Evolutionary conservation across 331 rosid genomes (phyloP), one percentile per base, ranked within the genome.

Genomic region (Quercus tomentella): DNA sequence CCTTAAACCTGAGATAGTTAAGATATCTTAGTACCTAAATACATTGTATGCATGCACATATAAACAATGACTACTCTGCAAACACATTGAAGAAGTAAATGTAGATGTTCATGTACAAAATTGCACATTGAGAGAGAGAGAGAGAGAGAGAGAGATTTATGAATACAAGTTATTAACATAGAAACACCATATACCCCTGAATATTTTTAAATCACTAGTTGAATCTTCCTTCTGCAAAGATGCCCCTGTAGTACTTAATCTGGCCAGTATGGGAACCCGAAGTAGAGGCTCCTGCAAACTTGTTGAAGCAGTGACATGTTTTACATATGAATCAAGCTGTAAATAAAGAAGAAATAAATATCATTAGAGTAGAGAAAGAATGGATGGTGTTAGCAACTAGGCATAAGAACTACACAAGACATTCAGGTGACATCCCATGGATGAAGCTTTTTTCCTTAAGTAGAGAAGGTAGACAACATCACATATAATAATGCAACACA

Each of bases 311-410:
- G 87, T 84, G 73, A 72, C 86, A 83, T 86, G 74, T 79, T 84
- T 89, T 77, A 82, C 70, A 80, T 77, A 86, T 30, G 92, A 89
- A 77, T 81, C 81, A 79, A 83, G 67, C 98, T 94, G 92, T 73
- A 82, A 68, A 82, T 26, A 57, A 45, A 77, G 77, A 77, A 1
- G 28, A 54, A 67, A 72, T 6, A 71, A 65, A 30, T 57, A 79
- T 77, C 37, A 60, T 20, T 54, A 23, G 75, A 54, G 49, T 57
- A 69, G 49, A 30, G 45, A 63, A 76, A 76, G 56, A n/a, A 28
- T 17, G 10, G 37, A 79, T 22, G 22, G 51, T 43, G 51, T 17
- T 56, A 61, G n/a, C 23, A 73, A 6, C 14, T 51, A 85, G 49
- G 63, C 30, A 41, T 10, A 57, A 43, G 54, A 68, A 70, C 26